Evolutionary conservation across 371 early-diverging fungal species (phyloP).

Genomic region (Mortierella sp.): DNA sequence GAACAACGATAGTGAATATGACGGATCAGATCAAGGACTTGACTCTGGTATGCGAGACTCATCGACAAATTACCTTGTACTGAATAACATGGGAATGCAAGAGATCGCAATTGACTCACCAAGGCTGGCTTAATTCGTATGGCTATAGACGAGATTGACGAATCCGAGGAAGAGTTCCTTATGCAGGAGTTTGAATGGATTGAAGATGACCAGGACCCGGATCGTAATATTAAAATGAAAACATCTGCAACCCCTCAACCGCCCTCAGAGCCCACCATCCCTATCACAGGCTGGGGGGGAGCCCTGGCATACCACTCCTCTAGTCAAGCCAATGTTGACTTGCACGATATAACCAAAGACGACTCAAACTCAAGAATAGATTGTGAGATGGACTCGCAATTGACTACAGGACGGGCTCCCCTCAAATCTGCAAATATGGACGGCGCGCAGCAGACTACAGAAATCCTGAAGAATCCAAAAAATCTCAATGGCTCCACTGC

Average conservation of each 20-base stretch:
- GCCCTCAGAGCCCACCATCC: slow-evolving; percentile 4
- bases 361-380: neutral
- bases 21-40: slow-evolving; percentile 23
- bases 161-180: slow-evolving; percentile 28
- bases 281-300: slow-evolving; percentile 29
- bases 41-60: slow-evolving; percentile 13
- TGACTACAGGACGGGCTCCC: neutral
- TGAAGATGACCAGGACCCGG: slow-evolving; percentile 41
- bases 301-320: slow-evolving; percentile 21
- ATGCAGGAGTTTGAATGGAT: slow-evolving; percentile 47
- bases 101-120: neutral
- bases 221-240: neutral
- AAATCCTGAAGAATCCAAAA: neutral
- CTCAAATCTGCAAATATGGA: too few species aligned
- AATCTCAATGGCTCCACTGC: neutral
- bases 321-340: neutral
- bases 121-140: neutral
- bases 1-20: neutral
- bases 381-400: neutral
- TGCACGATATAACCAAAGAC: neutral
- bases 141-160: slow-evolving; percentile 28
- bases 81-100: neutral
- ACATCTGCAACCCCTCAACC: neutral
- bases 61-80: neutral
- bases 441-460: neutral